Base-by-base conservation (phyloP, 2,329 filamentous ascomycete genomes). In the Talaromyces amestolkiae region DNA sequence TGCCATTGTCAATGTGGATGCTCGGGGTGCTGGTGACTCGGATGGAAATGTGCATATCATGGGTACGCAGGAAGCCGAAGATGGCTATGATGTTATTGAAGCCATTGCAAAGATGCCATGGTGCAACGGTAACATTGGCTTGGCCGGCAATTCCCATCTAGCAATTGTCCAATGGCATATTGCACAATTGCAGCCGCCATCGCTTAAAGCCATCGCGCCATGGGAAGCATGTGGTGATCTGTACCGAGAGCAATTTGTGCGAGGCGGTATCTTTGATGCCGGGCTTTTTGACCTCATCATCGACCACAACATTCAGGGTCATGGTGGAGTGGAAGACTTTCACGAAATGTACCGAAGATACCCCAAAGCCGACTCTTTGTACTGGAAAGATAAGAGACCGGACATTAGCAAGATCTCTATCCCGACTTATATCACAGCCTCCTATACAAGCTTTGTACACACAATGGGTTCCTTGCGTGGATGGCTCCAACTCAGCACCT, bases 161-260 rank as follows among this genome's bases (percentile, higher is more conserved):
- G 43, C 43, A 22, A 45, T 45, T 22, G 43, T 45, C 4, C 78
- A 81, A 67, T 77, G 75, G 73, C 75, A 75, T 61, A 74, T 79
- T 10, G 79, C 78, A 7, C 73, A 77, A 3, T 69, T 75, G 22
- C 68, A 74, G 11, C 79, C 79, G 10, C 63, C 63, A 11, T 58
- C 54, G n/a, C 73, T 81, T 4, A 71, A 71, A n/a, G 73, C 73
- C 2, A 80, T 82, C n/a, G 78, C 77, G 1, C 82, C 71, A 65
- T 78, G 78, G 78, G 80, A 83, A 35, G 54, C 61, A 58, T 61
- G 59, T 35, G 41, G 24, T 11, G 59, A 61, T 49, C 59, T 61
- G 41, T 63, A 47, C 31, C 33, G 51, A 9, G 31, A 63, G 13
- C 15, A 53, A n/a, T 11, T 39, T 41, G 22, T 47, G 9, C 24